Evolutionary conservation across 176 grass and related monocot species (phyloP).

Genomic region (Aegilops sharonensis): DNA sequence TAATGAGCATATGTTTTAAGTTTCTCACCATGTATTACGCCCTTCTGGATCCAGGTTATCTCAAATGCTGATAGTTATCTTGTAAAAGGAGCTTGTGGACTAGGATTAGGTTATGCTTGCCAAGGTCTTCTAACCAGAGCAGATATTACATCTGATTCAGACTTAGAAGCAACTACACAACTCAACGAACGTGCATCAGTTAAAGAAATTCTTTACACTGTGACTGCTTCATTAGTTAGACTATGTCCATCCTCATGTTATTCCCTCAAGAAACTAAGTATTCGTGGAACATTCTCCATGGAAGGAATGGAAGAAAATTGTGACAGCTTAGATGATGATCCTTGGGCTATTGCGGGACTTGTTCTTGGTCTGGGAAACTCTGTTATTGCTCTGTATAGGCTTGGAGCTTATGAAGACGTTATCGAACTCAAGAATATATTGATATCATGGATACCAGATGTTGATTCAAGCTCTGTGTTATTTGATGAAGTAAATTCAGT

Average conservation of each 20-base stretch:
- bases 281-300: constrained; percentile 36
- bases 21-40: constrained; percentile 31
- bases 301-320: constrained; percentile 47
- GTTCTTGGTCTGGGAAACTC: constrained; percentile 74
- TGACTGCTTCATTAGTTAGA: constrained; percentile 48
- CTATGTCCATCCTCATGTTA: constrained; percentile 55
- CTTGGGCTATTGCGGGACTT: constrained; percentile 80
- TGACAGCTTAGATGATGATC: constrained; percentile 69
- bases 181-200: constrained; percentile 53
- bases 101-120: constrained; percentile 74
- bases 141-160: constrained; percentile 40
- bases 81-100: constrained; percentile 87
- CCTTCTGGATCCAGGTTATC: constrained; percentile 60
- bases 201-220: constrained; percentile 56
- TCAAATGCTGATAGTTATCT: constrained; percentile 72
- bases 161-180: constrained; percentile 44
- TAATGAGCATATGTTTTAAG: background rate
- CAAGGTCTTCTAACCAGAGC: constrained; percentile 60
- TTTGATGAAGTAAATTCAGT: constrained; percentile 52
- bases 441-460: constrained; percentile 71
- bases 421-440: constrained; percentile 77
- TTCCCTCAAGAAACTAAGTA: constrained; percentile 60
- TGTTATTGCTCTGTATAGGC: constrained; percentile 65
- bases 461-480: constrained; percentile 32
- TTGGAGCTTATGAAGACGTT: constrained; percentile 67